Percentiles rank a stretch among this genome's conserved stretches.
Evolutionary conservation across 805 yeast genomes (phyloP).

Genomic region (Ogataea philodendri): DNA sequence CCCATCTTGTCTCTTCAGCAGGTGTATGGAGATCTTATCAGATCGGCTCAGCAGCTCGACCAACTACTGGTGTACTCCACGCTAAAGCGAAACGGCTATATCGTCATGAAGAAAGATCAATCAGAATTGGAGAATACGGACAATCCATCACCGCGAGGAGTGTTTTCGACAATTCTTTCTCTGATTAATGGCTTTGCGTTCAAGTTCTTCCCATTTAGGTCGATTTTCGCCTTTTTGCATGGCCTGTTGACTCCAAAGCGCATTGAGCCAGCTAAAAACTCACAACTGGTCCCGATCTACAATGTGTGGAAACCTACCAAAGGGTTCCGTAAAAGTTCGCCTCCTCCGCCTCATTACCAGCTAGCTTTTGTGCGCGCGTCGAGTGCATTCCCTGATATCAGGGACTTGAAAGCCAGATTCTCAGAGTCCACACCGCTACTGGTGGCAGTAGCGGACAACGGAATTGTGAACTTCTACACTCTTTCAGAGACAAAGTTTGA

Average conservation of each 20-base stretch:
- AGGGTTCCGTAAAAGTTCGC: constrained; percentile 63
- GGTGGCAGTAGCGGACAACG: constrained; percentile 72
- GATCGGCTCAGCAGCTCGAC: constrained; percentile 40
- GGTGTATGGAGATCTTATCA: constrained; percentile 53
- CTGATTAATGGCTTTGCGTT: constrained; percentile 1
- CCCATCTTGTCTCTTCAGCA: constrained; percentile 57
- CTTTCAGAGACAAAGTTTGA: constrained; percentile 48
- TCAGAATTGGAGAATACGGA: background rate
- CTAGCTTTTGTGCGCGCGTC: constrained; percentile 55
- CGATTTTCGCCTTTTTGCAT: constrained; percentile 5
- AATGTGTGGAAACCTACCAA: constrained; percentile 85
- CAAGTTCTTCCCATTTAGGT: background rate
- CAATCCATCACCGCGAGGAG: background rate
- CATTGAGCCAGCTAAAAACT: background rate
- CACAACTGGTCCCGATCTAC: constrained; percentile 38
- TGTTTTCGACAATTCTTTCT: background rate
- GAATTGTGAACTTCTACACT: constrained; percentile 65
- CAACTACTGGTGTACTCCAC: constrained; percentile 67
- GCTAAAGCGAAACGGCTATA: constrained; percentile 75
- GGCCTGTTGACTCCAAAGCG: background rate
- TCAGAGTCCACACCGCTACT: constrained; percentile 53
- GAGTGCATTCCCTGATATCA: constrained; percentile 45
- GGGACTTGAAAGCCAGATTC: constrained; percentile 40
- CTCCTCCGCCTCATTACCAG: constrained; percentile 75
- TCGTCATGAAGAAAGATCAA: constrained; percentile 42